Percentiles rank a stretch among this genome's conserved stretches.
Evolutionary conservation across 202 grass and related monocot species (phyloP).

Genomic region (Eragrostis tef): DNA sequence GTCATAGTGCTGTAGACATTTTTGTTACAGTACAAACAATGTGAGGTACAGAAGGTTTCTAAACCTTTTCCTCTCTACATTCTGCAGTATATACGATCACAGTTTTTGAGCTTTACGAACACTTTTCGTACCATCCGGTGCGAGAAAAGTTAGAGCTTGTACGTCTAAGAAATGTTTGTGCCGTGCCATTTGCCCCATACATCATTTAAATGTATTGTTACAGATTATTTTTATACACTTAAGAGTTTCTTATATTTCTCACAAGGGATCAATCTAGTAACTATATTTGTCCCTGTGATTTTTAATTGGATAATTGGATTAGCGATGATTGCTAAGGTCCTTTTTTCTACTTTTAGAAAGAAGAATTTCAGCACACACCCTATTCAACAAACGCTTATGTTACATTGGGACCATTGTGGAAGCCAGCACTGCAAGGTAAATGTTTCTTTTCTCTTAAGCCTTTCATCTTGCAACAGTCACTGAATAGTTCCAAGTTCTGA

Average conservation of each 20-base stretch:
- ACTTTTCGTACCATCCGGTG: neutral
- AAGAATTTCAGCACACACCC: constrained; percentile 97
- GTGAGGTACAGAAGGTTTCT: neutral
- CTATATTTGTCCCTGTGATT: constrained; percentile 10
- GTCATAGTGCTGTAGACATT: neutral
- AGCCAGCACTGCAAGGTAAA: constrained; percentile 68
- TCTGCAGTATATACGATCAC: neutral
- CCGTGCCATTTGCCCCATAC: neutral
- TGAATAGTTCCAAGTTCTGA: neutral
- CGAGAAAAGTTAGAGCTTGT: neutral
- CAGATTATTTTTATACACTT: neutral
- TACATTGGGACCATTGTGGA: constrained; percentile 73
- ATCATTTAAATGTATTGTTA: neutral
- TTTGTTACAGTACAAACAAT: neutral
- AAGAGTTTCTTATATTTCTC: neutral
- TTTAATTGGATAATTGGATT: neutral
- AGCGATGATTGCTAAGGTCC: constrained; percentile 37
- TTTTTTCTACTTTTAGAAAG: constrained; percentile 63
- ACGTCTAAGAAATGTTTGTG: neutral
- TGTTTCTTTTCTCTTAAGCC: constrained; percentile 23
- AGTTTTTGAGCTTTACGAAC: neutral
- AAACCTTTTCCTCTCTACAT: neutral
- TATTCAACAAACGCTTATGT: constrained; percentile 97
- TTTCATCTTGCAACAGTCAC: constrained; percentile 4
- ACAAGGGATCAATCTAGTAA: neutral